Base-by-base conservation (phyloP, 768 basidiomycete species). In the Collybia mongolica region DNA sequence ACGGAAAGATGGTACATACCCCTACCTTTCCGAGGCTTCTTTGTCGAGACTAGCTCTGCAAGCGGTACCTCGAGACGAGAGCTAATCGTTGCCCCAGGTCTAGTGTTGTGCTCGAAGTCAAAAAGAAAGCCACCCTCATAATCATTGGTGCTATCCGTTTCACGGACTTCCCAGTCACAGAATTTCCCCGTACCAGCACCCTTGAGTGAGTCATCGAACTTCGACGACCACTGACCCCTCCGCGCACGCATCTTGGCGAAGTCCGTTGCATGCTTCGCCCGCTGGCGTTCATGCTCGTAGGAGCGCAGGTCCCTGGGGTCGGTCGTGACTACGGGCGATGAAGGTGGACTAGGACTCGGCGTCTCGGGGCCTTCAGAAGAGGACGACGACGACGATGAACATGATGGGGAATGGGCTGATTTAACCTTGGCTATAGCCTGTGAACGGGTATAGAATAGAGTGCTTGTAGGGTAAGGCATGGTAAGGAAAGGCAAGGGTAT, bases 201-300 rank as follows among this genome's bases (percentile, higher is more conserved):
- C 18, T 42, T 46, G 37, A 23, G 28, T 38, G 35, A 20, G 1
- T 14, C 41, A 23, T 39, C 45, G 17, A 39, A 46, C 41, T 26
- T 44, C 22, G 44, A 38, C 51, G 32, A 46, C 48, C 41, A 54
- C 48, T 55, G 49, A 1, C 44, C 61, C 62, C 74, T 75, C 46
- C 64, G 65, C 23, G 68, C 67, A 44, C 64, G 61, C 59, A 63
- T 62, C 62, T 68, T 66, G 42, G 66, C 65, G 48, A 71, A 54
- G 46, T 74, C 74, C 17, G 67, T 69, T 23, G 73, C 69, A 61
- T 72, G 72, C 71, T 73, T 77, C 32, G 64, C 57, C 45, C 72
- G 68, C 63, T 80, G 75, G 43, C 79, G 60, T 46, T 75, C 72
- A 55, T 76, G 77, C 63, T 80, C 79, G 59, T 66, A 75, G 7